Conservation (phyloP, 257 asterid species). For the Nyctanthes arbortristis region DNA sequence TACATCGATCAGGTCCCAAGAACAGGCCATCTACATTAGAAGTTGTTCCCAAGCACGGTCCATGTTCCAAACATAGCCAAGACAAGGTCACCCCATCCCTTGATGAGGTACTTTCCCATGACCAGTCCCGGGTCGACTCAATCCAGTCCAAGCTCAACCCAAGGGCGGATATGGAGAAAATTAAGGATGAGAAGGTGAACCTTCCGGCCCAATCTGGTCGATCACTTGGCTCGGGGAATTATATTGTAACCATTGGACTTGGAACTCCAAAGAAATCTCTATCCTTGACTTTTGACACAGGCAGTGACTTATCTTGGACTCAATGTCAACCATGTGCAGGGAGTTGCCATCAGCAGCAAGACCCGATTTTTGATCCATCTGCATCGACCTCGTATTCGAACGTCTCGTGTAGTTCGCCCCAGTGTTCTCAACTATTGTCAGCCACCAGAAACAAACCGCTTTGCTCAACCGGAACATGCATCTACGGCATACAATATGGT, state of each 20-base stretch:
- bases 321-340: constrained; percentile 66
- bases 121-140: constrained; percentile 9
- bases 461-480: constrained; percentile 47
- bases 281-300: constrained; percentile 64
- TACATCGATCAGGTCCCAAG: constrained; percentile 41
- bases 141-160: constrained; percentile 39
- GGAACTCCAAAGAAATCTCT: constrained; percentile 54
- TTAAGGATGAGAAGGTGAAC: constrained; percentile 23
- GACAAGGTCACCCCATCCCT: constrained; percentile 17
- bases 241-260: constrained; percentile 61
- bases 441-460: constrained; percentile 45
- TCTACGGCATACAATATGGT: constrained; percentile 56
- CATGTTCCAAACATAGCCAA: constrained; percentile 40
- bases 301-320: constrained; percentile 83
- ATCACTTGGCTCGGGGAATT: constrained; percentile 56
- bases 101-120: constrained; percentile 1
- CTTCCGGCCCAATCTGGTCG: constrained; percentile 54
- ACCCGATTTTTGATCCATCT: constrained; percentile 56
- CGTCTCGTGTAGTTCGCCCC: constrained; percentile 40
- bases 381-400: constrained; percentile 52
- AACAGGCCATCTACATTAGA: constrained; percentile 45
- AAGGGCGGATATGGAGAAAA: not conserved
- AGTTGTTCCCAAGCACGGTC: constrained; percentile 54
- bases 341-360: constrained; percentile 57
- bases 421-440: constrained; percentile 45